Base-by-base conservation (phyloP, 352 stramenopile species). In the Globisporangium viniferum region DNA sequence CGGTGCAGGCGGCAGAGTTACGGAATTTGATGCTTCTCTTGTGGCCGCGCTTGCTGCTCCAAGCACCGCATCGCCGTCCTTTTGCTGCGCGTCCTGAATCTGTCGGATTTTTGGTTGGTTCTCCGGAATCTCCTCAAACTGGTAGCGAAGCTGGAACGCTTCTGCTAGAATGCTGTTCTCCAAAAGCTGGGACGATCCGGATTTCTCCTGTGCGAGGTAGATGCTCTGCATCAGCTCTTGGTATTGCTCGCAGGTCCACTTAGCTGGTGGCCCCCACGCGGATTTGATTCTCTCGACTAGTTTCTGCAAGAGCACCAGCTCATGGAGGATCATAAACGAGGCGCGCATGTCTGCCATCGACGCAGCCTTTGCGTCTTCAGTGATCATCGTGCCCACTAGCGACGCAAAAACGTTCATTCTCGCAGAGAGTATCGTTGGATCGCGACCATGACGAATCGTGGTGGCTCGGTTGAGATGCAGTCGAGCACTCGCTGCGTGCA, bases 241-340 rank as follows among this genome's bases (percentile, higher is more conserved):
- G 62, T 92, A 92, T 49, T 90, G 84, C 20, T 70, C 68, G 24
- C 71, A 77, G 0, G 70, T 80, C 84, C 84, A 92, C 9, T 76
- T 66, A n/a, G 65, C 68, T 20, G 82, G 80, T 18, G 41, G 18
- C 0, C 82, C 84, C 84, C 84, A 92, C 10, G 73, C 68, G 20
- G 8, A 66, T n/a, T 79, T 72, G 31, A 82, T 81, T 22, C 64
- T 68, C 53, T 75, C 67, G 6, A 92, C 55, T 0, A 92, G 76
- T n/a, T 83, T 78, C 55, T 89, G 83, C 15, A 92, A 68, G 14
- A 92, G 58, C 10, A 88, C 65, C 54, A 90, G 82, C 62, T 92
- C 84, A 58, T 92, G 84, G 39, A 92, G 78, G 60, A 86, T 73
- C 51, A 90, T 82, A 63, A 92, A 92, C 9, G 84, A 88, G 20